Evolutionary conservation across 345 rosid species (phyloP), one percentile per base, ranked within the genome.

Genomic region (Salix brachista): DNA sequence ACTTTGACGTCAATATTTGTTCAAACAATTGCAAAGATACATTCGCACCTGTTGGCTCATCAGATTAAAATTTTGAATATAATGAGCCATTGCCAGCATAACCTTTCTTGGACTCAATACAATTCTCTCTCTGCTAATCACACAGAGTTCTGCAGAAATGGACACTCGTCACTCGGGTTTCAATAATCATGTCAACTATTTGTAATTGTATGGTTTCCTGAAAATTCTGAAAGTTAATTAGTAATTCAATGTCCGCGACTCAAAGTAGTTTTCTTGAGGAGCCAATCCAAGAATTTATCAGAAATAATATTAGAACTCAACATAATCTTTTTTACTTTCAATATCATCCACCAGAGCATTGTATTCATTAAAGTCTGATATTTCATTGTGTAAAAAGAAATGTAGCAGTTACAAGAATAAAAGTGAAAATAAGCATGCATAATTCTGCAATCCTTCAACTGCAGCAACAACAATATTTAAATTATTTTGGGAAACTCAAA

Each of bases 1-100:
- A 72, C 21, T 23, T 26, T 25, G 71, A 62, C 36, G 67, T 7
- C 71, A 36, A 41, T 62, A 21, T 44, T 56, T 26, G 32, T 39
- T 16, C 34, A 71, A 50, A 76, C 67, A 39, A 64, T 26, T 26
- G 18, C 76, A 50, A 75, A 69, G 46, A 70, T 18, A 66, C 28
- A 73, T 34, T 8, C 21, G 61, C 69, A 95, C 99, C 96, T 95
- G 99, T 75, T 95, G 92, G 82, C 87, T 89, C 3, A 91, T 87
- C 70, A 95, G 79, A 85, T 86, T 89, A 87, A 92, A 92, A 77
- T 89, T 85, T 74, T 80, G 86, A 72, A 85, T 80, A 75, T 89
- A 88, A 48, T 78, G 73, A 6, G 89, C 52, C 89, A 95, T 76
- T 58, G 90, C 96, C 23, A 78, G 83, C 97, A 95, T 95, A 82